Evolutionary conservation across 257 asterid species (phyloP).

Genomic region (Misopates orontium): DNA sequence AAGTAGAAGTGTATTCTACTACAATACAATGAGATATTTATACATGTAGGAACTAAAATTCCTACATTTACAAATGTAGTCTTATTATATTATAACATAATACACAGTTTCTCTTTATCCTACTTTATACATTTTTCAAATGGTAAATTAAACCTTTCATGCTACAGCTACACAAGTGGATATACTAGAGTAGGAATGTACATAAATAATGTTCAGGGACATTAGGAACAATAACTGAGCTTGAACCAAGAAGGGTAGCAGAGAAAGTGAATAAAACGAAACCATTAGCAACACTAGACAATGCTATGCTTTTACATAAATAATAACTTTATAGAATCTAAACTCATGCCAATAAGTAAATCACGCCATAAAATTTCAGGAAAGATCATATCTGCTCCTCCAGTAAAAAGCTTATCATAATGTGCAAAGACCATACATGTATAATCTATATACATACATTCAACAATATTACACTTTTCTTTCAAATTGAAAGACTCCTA

Average conservation of each 20-base stretch:
- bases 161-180: not conserved
- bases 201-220: not conserved
- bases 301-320: not conserved
- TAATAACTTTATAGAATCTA: not conserved
- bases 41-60: too few relatives aligned
- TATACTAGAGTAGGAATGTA: not conserved
- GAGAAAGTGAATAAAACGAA: not conserved
- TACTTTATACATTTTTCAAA: too few relatives aligned
- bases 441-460: not conserved
- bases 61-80: too few relatives aligned
- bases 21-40: too few relatives aligned
- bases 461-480: not conserved
- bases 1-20: too few relatives aligned
- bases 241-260: slow-evolving; percentile 13
- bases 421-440: not conserved
- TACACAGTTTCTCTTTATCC: too few relatives aligned
- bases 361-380: not conserved
- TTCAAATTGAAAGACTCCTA: too few relatives aligned
- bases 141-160: not conserved
- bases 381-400: not conserved
- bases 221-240: not conserved
- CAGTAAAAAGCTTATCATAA: slow-evolving; percentile 18
- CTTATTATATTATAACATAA: too few relatives aligned
- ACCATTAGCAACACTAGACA: not conserved
- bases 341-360: not conserved